Conservation (phyloP, 1,284 basidiomycete species). For the Ustilago trichophora region DNA sequence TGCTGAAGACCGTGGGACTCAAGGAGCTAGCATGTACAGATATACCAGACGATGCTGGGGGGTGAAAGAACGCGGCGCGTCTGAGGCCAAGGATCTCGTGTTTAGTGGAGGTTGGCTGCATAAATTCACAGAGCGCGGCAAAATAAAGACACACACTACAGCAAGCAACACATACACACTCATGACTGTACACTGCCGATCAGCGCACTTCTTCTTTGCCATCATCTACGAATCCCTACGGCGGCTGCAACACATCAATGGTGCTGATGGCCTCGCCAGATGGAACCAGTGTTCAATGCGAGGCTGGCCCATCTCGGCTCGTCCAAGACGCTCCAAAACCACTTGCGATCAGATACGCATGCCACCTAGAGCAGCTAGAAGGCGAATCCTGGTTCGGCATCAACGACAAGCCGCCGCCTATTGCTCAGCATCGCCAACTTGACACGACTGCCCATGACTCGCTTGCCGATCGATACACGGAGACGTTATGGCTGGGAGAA, state of each 20-base stretch:
- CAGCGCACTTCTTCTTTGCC: too few species aligned
- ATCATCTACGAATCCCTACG: neutral
- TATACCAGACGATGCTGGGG: too few species aligned
- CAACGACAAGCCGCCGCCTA: neutral
- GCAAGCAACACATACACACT: too few species aligned
- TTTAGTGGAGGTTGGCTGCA: too few species aligned
- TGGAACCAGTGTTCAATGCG: neutral
- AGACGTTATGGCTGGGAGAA: slow-evolving; percentile 43
- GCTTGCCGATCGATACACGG: slow-evolving; percentile 19
- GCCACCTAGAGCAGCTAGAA: slow-evolving; percentile 23
- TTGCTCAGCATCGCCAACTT: neutral
- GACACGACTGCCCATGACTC: neutral
- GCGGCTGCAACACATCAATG: slow-evolving; percentile 4
- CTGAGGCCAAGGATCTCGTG: too few species aligned
- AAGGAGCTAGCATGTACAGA: too few species aligned
- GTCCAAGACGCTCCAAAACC: neutral
- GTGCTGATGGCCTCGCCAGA: neutral
- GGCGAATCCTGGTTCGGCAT: slow-evolving; percentile 16
- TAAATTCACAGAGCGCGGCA: neutral
- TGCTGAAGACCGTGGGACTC: too few species aligned
- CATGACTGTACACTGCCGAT: too few species aligned
- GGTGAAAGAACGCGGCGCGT: too few species aligned
- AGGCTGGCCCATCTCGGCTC: slow-evolving; percentile 17
- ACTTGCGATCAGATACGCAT: slow-evolving; percentile 11
- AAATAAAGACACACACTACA: too few species aligned